Conservation (phyloP, 345 rosid species). For the Dipteronia sinensis region DNA sequence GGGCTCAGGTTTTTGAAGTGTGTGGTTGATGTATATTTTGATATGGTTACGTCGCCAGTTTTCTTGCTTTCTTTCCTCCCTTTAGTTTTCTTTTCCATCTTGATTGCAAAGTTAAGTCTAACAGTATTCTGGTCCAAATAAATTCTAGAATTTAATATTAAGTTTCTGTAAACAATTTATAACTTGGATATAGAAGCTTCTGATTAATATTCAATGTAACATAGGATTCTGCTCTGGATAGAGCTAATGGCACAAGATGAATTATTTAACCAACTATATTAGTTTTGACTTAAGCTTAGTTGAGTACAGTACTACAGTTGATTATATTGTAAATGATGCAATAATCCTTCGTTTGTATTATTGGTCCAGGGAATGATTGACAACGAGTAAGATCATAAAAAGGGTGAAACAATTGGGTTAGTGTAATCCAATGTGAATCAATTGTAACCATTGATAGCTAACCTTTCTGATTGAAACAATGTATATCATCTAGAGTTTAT, state of each 20-base stretch:
- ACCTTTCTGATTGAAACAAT: neutral
- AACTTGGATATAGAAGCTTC: neutral
- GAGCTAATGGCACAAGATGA: neutral
- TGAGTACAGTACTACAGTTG: neutral
- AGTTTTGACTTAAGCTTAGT: neutral
- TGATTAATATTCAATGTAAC: neutral
- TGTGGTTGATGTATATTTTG: neutral
- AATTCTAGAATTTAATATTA: neutral
- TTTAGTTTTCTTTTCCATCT: neutral
- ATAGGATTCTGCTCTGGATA: neutral
- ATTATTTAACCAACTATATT: neutral
- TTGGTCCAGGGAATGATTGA: neutral
- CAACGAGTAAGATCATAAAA: neutral
- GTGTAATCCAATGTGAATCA: neutral
- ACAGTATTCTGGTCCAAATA: neutral
- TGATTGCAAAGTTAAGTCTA: neutral
- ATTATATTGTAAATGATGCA: neutral
- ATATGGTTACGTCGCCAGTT: neutral
- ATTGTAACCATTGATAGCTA: neutral
- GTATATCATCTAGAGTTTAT: neutral
- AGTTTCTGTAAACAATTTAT: neutral
- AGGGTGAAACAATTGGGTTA: neutral
- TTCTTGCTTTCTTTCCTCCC: slow-evolving; percentile 1
- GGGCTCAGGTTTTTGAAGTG: neutral
- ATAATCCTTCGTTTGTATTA: neutral